These are phyloP conservation scores for Trichoderma sp. DNA, from an alignment of 2,329 filamentous ascomycete species.

Conservation along the genomic window DNA sequence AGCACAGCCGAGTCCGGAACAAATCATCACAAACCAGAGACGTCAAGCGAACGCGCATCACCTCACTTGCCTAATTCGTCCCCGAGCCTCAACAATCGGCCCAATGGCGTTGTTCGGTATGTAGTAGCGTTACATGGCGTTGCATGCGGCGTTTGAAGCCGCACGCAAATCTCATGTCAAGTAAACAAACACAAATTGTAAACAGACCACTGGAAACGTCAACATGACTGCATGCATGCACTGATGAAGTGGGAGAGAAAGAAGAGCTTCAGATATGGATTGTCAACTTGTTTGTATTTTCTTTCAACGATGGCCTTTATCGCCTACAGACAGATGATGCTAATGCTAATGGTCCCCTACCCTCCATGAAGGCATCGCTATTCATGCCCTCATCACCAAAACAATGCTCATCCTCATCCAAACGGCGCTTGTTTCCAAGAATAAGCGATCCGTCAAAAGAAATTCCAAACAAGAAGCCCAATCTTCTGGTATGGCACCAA, in stretches of 20 bases:
- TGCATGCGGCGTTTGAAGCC: not conserved
- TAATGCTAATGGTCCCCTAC: not conserved
- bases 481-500: conserved; percentile 7
- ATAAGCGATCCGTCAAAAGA: not conserved
- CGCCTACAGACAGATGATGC: conserved; percentile 3
- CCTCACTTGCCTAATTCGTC: no score
- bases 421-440: not conserved
- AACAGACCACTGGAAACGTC: not conserved
- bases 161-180: not conserved
- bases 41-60: no score
- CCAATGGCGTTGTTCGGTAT: not conserved
- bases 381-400: conserved; percentile 5
- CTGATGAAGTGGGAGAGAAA: not conserved
- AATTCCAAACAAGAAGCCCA: conserved; percentile 19
- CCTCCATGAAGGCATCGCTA: not conserved
- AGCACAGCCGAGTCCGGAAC: no score
- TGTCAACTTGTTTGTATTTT: conserved; percentile 25
- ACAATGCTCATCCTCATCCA: not conserved
- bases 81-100: not conserved
- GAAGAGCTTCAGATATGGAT: not conserved
- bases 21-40: no score
- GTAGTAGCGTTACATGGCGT: no score
- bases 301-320: not conserved
- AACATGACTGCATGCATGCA: not conserved
- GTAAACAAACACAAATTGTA: not conserved